Percentiles rank a stretch among this genome's conserved stretches.
Evolutionary conservation across 2,329 filamentous ascomycete species (phyloP).

Genomic region (Apiospora kogelbergensis): DNA sequence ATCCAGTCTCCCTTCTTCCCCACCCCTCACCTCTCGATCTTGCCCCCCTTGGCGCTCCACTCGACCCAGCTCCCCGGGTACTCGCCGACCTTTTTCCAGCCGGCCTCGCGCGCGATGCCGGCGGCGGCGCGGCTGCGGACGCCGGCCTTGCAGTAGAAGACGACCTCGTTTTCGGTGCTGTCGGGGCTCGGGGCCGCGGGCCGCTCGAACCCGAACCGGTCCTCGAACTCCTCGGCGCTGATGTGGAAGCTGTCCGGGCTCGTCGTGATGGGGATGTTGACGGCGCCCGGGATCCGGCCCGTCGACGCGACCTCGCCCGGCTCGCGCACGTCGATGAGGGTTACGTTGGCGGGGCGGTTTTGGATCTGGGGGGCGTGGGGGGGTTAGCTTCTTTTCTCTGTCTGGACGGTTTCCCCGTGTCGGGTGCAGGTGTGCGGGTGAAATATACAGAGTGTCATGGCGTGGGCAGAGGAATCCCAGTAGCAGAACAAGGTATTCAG

Average conservation of each 20-base stretch:
- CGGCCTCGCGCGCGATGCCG: slow-evolving; percentile 71
- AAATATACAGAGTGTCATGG: no score
- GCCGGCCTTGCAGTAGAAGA: slow-evolving; percentile 94
- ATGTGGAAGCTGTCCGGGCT: slow-evolving; percentile 80
- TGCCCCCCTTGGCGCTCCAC: slow-evolving; percentile 74
- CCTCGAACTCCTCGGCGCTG: slow-evolving; percentile 74
- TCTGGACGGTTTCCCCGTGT: background rate
- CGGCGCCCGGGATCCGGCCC: slow-evolving; percentile 74
- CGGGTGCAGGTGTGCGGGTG: no score
- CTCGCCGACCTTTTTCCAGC: slow-evolving; percentile 71
- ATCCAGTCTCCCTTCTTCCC: no score
- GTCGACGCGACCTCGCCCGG: slow-evolving; percentile 62
- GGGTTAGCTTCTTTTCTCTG: background rate
- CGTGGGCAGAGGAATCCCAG: background rate
- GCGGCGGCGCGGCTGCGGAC: slow-evolving; percentile 80
- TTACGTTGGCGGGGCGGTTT: slow-evolving; percentile 10
- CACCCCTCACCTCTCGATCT: slow-evolving; percentile 47
- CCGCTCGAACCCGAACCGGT: slow-evolving; percentile 75
- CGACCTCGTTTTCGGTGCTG: slow-evolving; percentile 48
- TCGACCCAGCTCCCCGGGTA: slow-evolving; percentile 79
- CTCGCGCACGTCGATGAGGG: slow-evolving; percentile 65
- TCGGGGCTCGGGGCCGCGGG: slow-evolving; percentile 47
- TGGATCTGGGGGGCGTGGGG: background rate
- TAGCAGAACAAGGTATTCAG: no score
- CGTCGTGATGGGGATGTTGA: slow-evolving; percentile 79